Conservation (phyloP, 768 basidiomycete species). For the Naematelia encephala region DNA sequence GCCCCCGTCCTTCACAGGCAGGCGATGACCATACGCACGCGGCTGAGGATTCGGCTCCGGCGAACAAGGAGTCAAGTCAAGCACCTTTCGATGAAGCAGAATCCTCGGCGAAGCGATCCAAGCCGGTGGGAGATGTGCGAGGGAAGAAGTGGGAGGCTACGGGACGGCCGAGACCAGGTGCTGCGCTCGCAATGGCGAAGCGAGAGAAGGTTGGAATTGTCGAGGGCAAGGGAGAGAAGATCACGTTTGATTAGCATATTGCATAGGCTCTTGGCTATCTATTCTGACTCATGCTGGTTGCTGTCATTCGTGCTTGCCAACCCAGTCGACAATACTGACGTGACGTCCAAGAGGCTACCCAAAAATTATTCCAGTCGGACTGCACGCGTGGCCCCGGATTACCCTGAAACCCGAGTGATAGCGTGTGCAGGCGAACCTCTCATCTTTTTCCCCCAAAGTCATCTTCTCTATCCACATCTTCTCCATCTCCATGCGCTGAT, state of each 20-base stretch:
- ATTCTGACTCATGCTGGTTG: background rate
- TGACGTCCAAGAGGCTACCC: no score
- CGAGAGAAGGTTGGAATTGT: conserved; percentile 54
- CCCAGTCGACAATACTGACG: no score
- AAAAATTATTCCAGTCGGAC: no score
- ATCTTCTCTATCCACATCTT: background rate
- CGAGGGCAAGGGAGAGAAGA: conserved; percentile 51
- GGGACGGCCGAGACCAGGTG: conserved; percentile 52
- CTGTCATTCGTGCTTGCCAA: no score
- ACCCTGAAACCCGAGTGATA: background rate
- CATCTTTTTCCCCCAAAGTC: background rate
- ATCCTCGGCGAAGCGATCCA: conserved; percentile 2
- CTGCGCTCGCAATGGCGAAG: conserved; percentile 54
- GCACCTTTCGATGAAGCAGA: background rate
- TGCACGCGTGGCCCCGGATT: background rate
- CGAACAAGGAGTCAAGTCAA: background rate
- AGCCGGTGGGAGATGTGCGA: conserved; percentile 27
- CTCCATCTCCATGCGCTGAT: background rate
- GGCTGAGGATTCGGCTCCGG: background rate
- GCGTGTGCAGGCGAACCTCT: background rate
- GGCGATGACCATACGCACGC: background rate
- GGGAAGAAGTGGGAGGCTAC: conserved; percentile 51
- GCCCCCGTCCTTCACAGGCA: conserved; percentile 10
- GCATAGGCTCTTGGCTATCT: background rate
- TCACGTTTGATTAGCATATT: conserved; percentile 49